Base-by-base conservation (phyloP, 140 eudicot genomes). In the Senecio squalidus region DNA sequence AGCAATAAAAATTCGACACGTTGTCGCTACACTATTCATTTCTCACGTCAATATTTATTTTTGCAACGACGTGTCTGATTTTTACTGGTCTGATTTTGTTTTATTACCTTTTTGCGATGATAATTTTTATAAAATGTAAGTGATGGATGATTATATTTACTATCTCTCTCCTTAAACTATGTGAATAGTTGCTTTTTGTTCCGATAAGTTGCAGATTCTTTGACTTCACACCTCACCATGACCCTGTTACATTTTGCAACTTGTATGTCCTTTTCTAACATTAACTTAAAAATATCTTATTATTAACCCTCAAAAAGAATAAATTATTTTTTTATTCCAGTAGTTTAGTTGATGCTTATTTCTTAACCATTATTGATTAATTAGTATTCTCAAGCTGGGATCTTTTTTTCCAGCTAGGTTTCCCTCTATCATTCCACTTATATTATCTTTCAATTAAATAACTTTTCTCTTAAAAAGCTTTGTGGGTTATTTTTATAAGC, bases 181-280 rank as follows among this genome's bases (percentile, higher is more conserved):
- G 59, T 5, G 49, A 6, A 28, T 9, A 20, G 16, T 47, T 11
- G 67, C 29, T 18, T 67, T 44, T 55, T 67, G 57, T 4, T 40
- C 72, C 55, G 48, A 57, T 17, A 52, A 28, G 21, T 21, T 27
- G 29, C 15, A 16, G 55, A 33, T 40, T 54, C 55, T 40, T n/a
- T 66, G 39, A 28, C 47, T 54, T n/a, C n/a, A 38, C 63, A 54
- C 72, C 63, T 65, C 62, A 39, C 55, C 48, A 67, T 20, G 27
- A 21, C 26, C 36, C 64, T 55, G n/a, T 67, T 13, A 16, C 9
- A 26, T 29, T 33, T 36, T 43, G 57, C 47, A 41, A 66, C 72
- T 66, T 55, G 33, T 0, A 26, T 45, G 47, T 28, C 56, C 25
- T 43, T 60, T 60, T 26, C n/a, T n/a, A n/a, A 22, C n/a, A 43